These are phyloP conservation scores for Aspergillus alliaceus DNA, from an alignment of 2,329 filamentous ascomycete genomes.

Conservation along the genomic window DNA sequence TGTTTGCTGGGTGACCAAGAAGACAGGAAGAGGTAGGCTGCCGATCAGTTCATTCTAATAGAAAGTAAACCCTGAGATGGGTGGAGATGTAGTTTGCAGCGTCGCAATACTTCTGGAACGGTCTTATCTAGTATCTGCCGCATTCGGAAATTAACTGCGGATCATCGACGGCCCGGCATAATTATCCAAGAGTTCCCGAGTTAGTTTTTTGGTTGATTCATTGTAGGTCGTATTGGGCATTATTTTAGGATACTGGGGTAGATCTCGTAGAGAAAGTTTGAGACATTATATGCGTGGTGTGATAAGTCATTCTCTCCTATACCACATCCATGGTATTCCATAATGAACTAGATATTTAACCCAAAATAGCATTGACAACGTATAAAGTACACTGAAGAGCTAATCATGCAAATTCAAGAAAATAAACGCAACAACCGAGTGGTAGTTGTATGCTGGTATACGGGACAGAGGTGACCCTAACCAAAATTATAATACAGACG, in stretches of 20 bases:
- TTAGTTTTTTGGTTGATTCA: background rate
- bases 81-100: background rate
- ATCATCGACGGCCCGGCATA: slow-evolving; percentile 20
- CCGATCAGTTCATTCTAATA: slow-evolving; percentile 10
- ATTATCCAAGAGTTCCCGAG: background rate
- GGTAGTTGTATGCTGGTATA: slow-evolving; percentile 3
- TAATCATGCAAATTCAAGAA: slow-evolving; percentile 25
- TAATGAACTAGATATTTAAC: background rate
- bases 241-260: background rate
- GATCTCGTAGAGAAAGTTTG: background rate
- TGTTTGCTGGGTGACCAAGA: slow-evolving; percentile 15
- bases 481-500: slow-evolving; percentile 21
- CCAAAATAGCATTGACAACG: slow-evolving; percentile 24
- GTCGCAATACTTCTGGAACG: slow-evolving; percentile 1
- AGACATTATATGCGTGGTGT: background rate
- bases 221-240: background rate
- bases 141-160: slow-evolving; percentile 20
- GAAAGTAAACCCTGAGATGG: background rate
- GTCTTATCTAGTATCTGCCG: slow-evolving; percentile 11
- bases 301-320: background rate
- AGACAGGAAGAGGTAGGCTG: background rate
- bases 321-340: background rate
- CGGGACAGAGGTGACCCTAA: slow-evolving; percentile 11
- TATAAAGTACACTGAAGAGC: slow-evolving; percentile 37
- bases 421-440: slow-evolving; percentile 11